Percentiles rank a stretch among this genome's conserved stretches.
These are phyloP conservation scores for Ascochyta koolunga DNA, from an alignment of 2,329 filamentous ascomycete genomes.

Conservation along the genomic window DNA sequence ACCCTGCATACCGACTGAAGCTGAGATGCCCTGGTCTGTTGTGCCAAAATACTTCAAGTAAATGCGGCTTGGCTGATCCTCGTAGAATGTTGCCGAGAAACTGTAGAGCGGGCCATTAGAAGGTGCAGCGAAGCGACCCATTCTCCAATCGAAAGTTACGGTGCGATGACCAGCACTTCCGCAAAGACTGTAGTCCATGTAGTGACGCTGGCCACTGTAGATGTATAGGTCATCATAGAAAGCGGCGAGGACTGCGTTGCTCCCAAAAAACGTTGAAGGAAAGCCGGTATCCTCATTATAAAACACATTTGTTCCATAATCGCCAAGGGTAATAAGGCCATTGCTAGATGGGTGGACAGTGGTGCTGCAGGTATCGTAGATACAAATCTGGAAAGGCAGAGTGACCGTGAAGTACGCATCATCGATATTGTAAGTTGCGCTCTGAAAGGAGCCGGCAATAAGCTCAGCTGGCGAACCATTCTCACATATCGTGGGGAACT, in stretches of 20 bases:
- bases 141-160: no score
- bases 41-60: not conserved
- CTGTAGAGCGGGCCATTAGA: no score
- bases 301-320: not conserved
- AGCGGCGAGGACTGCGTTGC: no score
- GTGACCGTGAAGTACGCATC: not conserved
- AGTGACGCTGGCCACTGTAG: no score
- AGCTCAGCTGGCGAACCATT: not conserved
- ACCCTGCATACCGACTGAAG: not conserved
- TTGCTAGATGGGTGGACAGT: not conserved
- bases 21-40: not conserved
- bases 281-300: no score
- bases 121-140: no score
- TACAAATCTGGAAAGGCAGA: slow-evolving; percentile 3
- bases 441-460: not conserved
- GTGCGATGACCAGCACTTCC: no score
- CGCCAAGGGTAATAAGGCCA: not conserved
- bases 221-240: no score
- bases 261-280: no score
- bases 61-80: not conserved
- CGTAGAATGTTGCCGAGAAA: no score
- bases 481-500: not conserved
- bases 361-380: slow-evolving; percentile 3
- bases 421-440: not conserved
- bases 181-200: no score